phyloP scores from a whole-genome alignment of 371 early-diverging fungal species.

The Mortierella sp. region DNA sequence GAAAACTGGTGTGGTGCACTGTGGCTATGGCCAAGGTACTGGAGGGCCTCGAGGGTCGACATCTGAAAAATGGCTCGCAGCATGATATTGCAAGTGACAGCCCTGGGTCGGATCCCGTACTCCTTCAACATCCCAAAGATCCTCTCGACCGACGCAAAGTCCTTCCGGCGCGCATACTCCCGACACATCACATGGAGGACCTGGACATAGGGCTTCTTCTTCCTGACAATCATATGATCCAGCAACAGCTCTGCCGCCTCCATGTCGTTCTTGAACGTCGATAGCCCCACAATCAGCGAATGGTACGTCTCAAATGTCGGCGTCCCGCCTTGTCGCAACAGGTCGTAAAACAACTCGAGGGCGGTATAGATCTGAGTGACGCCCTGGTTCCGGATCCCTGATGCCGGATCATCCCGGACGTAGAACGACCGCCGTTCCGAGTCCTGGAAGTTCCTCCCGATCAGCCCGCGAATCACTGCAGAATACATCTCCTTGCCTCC shows the following conservation, averaged over 20 bases:
- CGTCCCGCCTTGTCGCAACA: conserved; percentile 34
- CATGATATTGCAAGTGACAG: conserved; percentile 44
- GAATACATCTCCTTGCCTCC: conserved; percentile 55
- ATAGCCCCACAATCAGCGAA: conserved; percentile 35
- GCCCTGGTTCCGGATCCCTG: conserved; percentile 30
- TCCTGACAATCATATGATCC: conserved; percentile 47
- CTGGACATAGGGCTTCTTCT: conserved; percentile 48
- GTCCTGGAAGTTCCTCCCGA: conserved; percentile 31
- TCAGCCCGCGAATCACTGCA: conserved; percentile 42
- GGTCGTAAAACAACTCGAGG: conserved; percentile 47
- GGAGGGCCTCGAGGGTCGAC: conserved; percentile 25
- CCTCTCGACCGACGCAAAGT: conserved; percentile 27
- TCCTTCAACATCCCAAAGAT: conserved; percentile 40
- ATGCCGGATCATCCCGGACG: conserved; percentile 5
- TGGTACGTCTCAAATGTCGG: conserved; percentile 51
- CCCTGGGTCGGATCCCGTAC: conserved; percentile 32
- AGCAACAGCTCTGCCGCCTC: conserved; percentile 50
- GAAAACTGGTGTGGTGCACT: neutral
- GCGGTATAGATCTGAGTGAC: conserved; percentile 43
- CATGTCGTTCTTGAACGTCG: conserved; percentile 52
- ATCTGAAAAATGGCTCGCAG: conserved; percentile 36
- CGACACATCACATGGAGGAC: conserved; percentile 51
- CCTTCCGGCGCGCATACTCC: conserved; percentile 37
- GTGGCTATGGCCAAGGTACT: conserved; percentile 6
- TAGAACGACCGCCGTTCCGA: neutral